Base-by-base conservation (phyloP, 495 filamentous ascomycete genomes). In the Lophium mytilinum region DNA sequence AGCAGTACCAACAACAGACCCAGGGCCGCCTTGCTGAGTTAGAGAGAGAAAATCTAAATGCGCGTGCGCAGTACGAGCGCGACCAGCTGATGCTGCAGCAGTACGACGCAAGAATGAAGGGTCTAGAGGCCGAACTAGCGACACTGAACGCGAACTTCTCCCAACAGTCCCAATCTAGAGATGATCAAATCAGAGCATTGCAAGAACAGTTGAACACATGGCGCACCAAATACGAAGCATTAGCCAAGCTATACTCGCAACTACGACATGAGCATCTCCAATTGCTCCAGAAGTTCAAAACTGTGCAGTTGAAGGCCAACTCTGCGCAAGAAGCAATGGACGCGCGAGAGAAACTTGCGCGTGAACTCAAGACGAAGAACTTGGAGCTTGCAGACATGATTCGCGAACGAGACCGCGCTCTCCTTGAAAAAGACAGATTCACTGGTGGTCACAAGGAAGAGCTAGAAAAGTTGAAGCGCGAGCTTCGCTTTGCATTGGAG, bases 301-400 rank as follows among this genome's bases (percentile, higher is more conserved):
- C 84, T 39, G 88, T 96, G 37, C 94, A 97, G 71, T 81, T 96
- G 55, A 96, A 96, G 72, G 93, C 93, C 5, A 88, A 90, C 1
- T 96, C 92, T 3, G 94, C 93, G 0, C 91, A 96, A 70, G 94
- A 97, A 71, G 92, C 94, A 3, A 96, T 97, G 60, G 94, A 97
- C 19, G 83, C 81, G 53, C 84, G 92, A 18, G 94, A 98, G 73
- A 95, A 92, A 74, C 79, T 98, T 55, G 89, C 96, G 73, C 84
- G 92, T 9, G 93, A 98, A 72, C 86, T 97, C 67, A 98, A 98
- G 78, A 95, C 90, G 19, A 98, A 96, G 82, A 98, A 97, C 68
- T 77, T 97, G 15, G 94, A 98, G 72, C 76, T 98, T 42, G 93
- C 93, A 50, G 92, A 97, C 69, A 96, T 98, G 93, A 98, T 98